Percentiles rank a stretch among this genome's conserved stretches.
These are phyloP conservation scores for Cladochytrium tenue DNA, from an alignment of 371 early-diverging fungal species.

Conservation along the genomic window DNA sequence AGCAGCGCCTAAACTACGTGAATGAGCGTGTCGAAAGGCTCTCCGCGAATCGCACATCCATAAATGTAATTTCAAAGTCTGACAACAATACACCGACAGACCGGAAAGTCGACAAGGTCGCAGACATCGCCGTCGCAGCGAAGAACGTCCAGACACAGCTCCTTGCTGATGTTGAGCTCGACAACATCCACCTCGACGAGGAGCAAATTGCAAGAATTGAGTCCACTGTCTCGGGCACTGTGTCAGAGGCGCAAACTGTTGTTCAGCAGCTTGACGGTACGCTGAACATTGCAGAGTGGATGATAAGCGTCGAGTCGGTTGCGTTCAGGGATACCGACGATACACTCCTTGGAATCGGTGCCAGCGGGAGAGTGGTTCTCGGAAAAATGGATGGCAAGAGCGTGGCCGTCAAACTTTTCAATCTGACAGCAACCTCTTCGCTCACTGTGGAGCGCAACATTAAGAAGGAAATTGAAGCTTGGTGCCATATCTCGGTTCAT, in stretches of 20 bases:
- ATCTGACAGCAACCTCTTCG: background rate
- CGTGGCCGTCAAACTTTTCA: slow-evolving; percentile 3
- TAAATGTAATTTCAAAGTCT: background rate
- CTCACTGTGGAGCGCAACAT: background rate
- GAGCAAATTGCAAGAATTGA: background rate
- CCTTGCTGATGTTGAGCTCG: background rate
- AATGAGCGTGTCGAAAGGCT: background rate
- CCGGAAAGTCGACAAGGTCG: background rate
- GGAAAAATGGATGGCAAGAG: background rate
- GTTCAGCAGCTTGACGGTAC: background rate
- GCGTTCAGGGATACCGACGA: background rate
- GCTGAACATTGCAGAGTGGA: background rate
- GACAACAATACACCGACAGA: no score
- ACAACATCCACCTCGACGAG: background rate
- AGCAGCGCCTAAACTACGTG: background rate
- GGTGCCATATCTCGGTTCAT: background rate
- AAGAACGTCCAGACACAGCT: background rate
- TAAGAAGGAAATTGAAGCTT: background rate
- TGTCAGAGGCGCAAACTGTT: background rate
- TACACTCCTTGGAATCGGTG: background rate
- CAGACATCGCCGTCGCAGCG: background rate
- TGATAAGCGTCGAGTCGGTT: background rate
- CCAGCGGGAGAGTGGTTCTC: background rate
- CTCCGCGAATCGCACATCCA: background rate
- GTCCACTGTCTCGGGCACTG: no score